Conservation (phyloP, 1,284 basidiomycete genomes). For the Omphalotus olearius region DNA sequence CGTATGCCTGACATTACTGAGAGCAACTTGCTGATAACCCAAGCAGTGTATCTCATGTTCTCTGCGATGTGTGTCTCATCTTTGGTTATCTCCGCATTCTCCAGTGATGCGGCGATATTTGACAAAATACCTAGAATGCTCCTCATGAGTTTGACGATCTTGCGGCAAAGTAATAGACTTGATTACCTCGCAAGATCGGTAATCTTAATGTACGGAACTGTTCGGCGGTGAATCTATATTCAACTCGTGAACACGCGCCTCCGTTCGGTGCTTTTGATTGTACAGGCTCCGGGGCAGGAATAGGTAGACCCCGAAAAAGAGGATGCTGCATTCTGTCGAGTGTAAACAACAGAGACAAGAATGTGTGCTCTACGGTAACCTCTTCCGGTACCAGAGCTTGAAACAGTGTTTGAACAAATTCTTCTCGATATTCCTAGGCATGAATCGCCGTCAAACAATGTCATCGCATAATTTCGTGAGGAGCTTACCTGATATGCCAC, state of each 20-base stretch:
- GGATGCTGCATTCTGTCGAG: conserved; percentile 51
- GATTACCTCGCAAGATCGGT: too few species aligned
- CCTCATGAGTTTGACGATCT: too few species aligned
- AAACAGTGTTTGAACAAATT: conserved; percentile 56
- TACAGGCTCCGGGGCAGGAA: conserved; percentile 17
- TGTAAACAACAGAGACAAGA: conserved; percentile 45
- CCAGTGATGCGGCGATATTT: too few species aligned
- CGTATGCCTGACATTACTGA: too few species aligned
- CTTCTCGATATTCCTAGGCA: conserved; percentile 32
- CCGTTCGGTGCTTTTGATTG: conserved; percentile 17
- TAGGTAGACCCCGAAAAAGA: conserved; percentile 32
- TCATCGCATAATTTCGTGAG: too few species aligned
- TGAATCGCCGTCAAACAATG: conserved; percentile 27
- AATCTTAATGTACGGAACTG: too few species aligned
- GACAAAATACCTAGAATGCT: too few species aligned
- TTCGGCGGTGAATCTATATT: background rate
- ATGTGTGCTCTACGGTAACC: conserved; percentile 59
- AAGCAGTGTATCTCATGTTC: too few species aligned
- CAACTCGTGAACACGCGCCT: conserved; percentile 21
- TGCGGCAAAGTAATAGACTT: too few species aligned
- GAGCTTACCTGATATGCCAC: conserved; percentile 44
- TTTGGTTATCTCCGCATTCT: too few species aligned
- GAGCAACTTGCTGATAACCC: too few species aligned
- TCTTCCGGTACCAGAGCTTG: conserved; percentile 49
- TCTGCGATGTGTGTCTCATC: too few species aligned